Evolutionary conservation across 768 basidiomycete species (phyloP).

Genomic region (Tephrocybe sp.): DNA sequence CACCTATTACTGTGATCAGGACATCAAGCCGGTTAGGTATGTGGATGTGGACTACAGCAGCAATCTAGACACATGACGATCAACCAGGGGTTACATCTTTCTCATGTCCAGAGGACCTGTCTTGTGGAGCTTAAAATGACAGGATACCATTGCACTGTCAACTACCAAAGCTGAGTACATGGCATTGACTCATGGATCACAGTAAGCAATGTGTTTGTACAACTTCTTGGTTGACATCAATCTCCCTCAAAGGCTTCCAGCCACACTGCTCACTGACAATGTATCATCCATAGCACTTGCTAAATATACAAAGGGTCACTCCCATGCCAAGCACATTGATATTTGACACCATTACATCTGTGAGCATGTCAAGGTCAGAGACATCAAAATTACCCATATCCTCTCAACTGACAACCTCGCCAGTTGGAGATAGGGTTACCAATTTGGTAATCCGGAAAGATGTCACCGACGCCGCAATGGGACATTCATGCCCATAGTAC

Average conservation of each 20-base stretch:
- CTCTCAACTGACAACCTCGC: slow-evolving; percentile 28
- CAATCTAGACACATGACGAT: slow-evolving; percentile 22
- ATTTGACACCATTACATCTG: too few relatives aligned
- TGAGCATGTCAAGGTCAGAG: slow-evolving; percentile 12
- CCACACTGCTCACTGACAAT: slow-evolving; percentile 28
- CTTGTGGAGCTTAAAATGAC: slow-evolving; percentile 29
- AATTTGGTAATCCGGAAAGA: too few relatives aligned
- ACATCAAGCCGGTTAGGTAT: slow-evolving; percentile 3
- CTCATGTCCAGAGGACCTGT: slow-evolving; percentile 24
- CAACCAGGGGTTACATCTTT: slow-evolving; percentile 27
- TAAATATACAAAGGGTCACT: slow-evolving; percentile 22
- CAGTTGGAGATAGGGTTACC: too few relatives aligned
- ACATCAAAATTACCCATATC: slow-evolving; percentile 20
- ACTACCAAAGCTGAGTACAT: slow-evolving; percentile 25
- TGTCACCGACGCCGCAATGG: too few relatives aligned
- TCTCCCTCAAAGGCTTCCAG: slow-evolving; percentile 13
- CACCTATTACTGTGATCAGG: not conserved
- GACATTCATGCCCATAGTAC: too few relatives aligned
- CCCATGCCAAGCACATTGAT: slow-evolving; percentile 30
- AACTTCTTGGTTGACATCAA: slow-evolving; percentile 25
- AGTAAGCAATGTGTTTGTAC: slow-evolving; percentile 34
- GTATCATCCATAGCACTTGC: slow-evolving; percentile 21
- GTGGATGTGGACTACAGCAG: slow-evolving; percentile 28
- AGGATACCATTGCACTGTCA: too few relatives aligned
- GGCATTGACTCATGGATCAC: slow-evolving; percentile 24